These are phyloP conservation scores for Penicillium sp. DNA, from an alignment of 2,329 filamentous ascomycete genomes.

Conservation along the genomic window DNA sequence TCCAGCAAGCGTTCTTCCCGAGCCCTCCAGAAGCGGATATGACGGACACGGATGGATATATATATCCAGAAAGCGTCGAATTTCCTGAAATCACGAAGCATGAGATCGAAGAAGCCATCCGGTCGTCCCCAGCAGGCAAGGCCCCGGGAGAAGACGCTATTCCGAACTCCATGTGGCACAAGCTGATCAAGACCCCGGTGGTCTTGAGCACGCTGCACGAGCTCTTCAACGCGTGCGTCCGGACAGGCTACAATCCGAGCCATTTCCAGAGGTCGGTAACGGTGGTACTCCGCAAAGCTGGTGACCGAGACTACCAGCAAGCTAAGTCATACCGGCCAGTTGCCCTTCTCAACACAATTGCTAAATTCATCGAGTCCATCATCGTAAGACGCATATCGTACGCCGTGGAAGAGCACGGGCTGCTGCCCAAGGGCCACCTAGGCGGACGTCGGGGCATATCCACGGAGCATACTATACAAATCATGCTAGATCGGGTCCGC, in stretches of 20 bases:
- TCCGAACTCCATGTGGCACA: neutral
- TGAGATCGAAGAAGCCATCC: neutral
- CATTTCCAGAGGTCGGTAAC: slow-evolving; percentile 2
- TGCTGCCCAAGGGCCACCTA: slow-evolving; percentile 7
- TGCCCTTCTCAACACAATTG: slow-evolving; percentile 12
- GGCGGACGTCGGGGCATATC: slow-evolving; percentile 16
- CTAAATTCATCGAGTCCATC: slow-evolving; percentile 11
- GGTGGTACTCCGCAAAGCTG: neutral
- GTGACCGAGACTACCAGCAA: slow-evolving; percentile 2
- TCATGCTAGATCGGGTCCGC: slow-evolving; percentile 6
- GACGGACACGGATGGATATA: neutral
- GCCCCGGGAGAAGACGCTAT: neutral
- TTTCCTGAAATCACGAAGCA: neutral
- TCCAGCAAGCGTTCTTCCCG: neutral
- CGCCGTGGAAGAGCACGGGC: slow-evolving; percentile 1
- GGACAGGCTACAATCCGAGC: neutral
- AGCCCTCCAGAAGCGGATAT: neutral
- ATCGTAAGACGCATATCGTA: slow-evolving; percentile 6
- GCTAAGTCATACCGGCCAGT: slow-evolving; percentile 16
- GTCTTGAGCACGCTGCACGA: neutral
- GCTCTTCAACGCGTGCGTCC: neutral
- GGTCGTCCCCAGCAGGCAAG: neutral
- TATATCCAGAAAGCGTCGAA: neutral
- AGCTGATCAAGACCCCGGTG: neutral
- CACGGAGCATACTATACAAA: slow-evolving; percentile 12